These are phyloP conservation scores for Saccharum hybrid DNA, from an alignment of 202 grass and related monocot genomes.

Conservation along the genomic window DNA sequence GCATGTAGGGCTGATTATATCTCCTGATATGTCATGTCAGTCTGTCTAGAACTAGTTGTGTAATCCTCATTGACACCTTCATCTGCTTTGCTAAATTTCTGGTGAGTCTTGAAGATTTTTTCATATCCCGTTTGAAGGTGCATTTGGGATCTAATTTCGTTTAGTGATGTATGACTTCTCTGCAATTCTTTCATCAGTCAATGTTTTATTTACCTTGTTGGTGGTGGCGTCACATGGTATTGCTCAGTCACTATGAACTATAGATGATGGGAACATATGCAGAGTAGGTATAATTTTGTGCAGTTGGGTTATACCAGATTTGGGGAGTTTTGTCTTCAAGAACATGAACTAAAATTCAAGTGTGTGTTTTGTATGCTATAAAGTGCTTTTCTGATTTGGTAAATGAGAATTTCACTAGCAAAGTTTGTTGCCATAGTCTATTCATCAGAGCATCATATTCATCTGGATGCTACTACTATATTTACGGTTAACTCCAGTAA, in stretches of 20 bases:
- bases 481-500: background rate
- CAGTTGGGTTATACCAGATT: background rate
- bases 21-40: slow-evolving; percentile 18
- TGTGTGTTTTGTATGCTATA: slow-evolving; percentile 1
- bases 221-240: background rate
- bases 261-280: background rate
- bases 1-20: slow-evolving; percentile 17
- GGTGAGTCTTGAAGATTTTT: background rate
- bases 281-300: background rate
- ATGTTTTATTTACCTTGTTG: background rate
- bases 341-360: background rate
- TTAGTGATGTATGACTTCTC: background rate
- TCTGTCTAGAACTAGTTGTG: slow-evolving; percentile 14
- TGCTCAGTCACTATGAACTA: background rate
- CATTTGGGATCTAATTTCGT: slow-evolving; percentile 6
- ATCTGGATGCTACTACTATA: background rate
- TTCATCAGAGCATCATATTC: slow-evolving; percentile 2
- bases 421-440: background rate
- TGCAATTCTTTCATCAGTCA: background rate
- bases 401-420: background rate
- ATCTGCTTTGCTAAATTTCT: slow-evolving; percentile 1
- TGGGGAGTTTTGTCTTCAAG: background rate
- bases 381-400: background rate
- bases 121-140: background rate
- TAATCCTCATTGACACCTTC: background rate